Evolutionary conservation across 805 yeast genomes (phyloP).

Genomic region (Barnettozyma populi): DNA sequence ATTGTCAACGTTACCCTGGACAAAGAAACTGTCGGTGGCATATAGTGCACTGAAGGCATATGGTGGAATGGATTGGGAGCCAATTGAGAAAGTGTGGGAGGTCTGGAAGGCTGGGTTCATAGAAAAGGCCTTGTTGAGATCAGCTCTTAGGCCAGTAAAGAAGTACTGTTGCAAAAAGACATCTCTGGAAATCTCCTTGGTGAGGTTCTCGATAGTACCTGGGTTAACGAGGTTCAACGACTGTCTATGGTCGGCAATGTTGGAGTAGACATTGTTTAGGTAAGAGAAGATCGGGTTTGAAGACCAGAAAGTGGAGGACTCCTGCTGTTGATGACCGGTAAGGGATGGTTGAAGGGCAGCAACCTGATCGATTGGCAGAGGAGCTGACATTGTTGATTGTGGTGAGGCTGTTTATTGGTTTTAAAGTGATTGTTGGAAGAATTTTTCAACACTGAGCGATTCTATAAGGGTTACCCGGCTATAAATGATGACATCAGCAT

Average conservation of each 20-base stretch:
- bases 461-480: not conserved
- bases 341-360: slow-evolving; percentile 9
- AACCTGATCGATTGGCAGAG: slow-evolving; percentile 11
- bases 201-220: slow-evolving; percentile 89
- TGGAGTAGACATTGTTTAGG: slow-evolving; percentile 52
- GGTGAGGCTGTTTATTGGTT: not conserved
- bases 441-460: not conserved
- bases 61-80: slow-evolving; percentile 79
- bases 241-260: slow-evolving; percentile 70
- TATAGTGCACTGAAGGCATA: slow-evolving; percentile 87
- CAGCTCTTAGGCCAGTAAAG: slow-evolving; percentile 95
- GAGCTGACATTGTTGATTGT: slow-evolving; percentile 4
- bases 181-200: slow-evolving; percentile 90
- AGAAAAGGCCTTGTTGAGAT: slow-evolving; percentile 84
- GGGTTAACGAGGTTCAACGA: slow-evolving; percentile 84
- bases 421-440: not conserved
- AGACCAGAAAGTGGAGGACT: slow-evolving; percentile 10
- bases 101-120: slow-evolving; percentile 95
- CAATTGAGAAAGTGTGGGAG: slow-evolving; percentile 86
- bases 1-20: slow-evolving; percentile 90
- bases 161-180: slow-evolving; percentile 85
- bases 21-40: slow-evolving; percentile 78
- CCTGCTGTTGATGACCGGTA: slow-evolving; percentile 1
- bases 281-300: slow-evolving; percentile 10
- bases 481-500: not conserved